phyloP scores from a whole-genome alignment of 2,329 filamentous ascomycete species.

The Pseudogymnoascus sp. region DNA sequence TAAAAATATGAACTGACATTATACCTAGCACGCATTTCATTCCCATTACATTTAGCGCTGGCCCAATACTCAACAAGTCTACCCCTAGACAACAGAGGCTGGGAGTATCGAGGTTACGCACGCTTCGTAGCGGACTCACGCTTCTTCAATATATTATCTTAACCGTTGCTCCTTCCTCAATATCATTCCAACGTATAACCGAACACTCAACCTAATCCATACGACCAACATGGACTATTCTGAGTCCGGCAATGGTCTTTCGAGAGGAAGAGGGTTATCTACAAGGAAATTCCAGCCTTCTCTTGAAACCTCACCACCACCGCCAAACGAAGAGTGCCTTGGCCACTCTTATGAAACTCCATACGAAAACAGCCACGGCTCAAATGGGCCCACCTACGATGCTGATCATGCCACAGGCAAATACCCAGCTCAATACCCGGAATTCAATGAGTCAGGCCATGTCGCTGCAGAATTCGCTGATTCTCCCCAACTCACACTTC shows the following conservation, averaged over 20 bases:
- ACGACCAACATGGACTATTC: background rate
- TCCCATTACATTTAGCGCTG: conserved; percentile 99
- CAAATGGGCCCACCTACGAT: background rate
- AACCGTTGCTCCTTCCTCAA: background rate
- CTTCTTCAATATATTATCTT: background rate
- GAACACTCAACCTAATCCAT: background rate
- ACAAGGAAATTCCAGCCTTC: background rate
- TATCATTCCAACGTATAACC: background rate
- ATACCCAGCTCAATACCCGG: no score
- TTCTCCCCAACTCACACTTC: background rate
- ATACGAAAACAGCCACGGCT: background rate
- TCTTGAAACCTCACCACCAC: background rate
- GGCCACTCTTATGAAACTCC: background rate
- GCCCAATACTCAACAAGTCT: conserved; percentile 98
- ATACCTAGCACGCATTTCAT: conserved; percentile 84
- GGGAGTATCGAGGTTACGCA: no score
- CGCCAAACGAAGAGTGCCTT: background rate
- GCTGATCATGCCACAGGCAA: no score
- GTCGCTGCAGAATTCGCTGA: background rate
- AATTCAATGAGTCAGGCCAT: background rate
- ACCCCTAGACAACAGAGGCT: conserved; percentile 93
- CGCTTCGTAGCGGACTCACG: no score
- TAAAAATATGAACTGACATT: conserved; percentile 11
- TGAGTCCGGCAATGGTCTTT: background rate
- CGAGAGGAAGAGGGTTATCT: background rate